These are phyloP conservation scores for Thalia dealbata DNA, from an alignment of 176 grass and related monocot genomes.

Conservation along the genomic window DNA sequence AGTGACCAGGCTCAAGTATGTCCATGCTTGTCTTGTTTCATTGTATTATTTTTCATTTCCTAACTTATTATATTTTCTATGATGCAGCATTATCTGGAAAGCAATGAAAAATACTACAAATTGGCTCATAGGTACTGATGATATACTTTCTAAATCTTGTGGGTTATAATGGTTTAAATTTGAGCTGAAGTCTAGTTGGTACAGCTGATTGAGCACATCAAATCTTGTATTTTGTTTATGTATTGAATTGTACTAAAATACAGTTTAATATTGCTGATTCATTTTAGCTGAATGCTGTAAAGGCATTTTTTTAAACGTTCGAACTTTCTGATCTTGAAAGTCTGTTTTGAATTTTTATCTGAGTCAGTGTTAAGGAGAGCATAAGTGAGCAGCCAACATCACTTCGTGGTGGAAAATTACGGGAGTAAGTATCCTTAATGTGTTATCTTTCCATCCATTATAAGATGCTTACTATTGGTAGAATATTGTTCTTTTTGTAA, in stretches of 20 bases:
- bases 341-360: conserved; percentile 16
- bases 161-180: not conserved
- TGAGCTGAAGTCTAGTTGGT: not conserved
- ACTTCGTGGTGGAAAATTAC: conserved; percentile 80
- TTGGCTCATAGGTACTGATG: conserved; percentile 77
- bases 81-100: conserved; percentile 96
- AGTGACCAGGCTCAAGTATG: conserved; percentile 86
- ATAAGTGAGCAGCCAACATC: conserved; percentile 77
- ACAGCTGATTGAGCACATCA: not conserved
- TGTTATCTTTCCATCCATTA: conserved; percentile 9
- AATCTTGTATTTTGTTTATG: not conserved
- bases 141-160: not conserved
- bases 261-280: not conserved
- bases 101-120: conserved; percentile 97
- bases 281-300: not conserved
- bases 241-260: not conserved
- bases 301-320: not conserved
- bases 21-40: conserved; percentile 3
- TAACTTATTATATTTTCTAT: conserved; percentile 26
- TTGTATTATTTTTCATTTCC: conserved; percentile 19
- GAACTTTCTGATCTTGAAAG: not conserved
- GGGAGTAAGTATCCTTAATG: conserved; percentile 52
- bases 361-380: conserved; percentile 83
- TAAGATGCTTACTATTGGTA: not conserved
- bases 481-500: not conserved